Percentiles rank a stretch among this genome's conserved stretches.
These are phyloP conservation scores for Cercospora zeina DNA, from an alignment of 2,329 filamentous ascomycete genomes.

Conservation along the genomic window DNA sequence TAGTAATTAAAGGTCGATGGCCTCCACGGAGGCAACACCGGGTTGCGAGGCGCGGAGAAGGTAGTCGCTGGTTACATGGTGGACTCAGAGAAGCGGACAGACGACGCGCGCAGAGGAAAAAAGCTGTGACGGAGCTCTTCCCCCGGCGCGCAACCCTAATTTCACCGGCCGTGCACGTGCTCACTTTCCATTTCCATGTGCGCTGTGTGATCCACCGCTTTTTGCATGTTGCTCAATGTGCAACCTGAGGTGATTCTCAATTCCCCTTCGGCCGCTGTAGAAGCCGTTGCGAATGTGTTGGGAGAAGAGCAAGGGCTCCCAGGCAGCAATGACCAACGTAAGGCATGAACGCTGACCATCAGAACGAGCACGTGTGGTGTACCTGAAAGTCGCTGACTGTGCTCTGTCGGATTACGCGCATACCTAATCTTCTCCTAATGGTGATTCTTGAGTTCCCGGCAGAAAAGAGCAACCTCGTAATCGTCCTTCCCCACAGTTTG, in stretches of 20 bases:
- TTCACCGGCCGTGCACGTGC: conserved; percentile 10
- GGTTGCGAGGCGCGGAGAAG: conserved; percentile 10
- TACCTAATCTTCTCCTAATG: neutral
- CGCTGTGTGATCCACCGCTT: neutral
- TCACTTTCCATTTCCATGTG: conserved; percentile 1
- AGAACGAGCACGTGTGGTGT: neutral
- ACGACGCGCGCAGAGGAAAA: conserved; percentile 8
- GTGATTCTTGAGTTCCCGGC: neutral
- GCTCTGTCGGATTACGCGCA: neutral
- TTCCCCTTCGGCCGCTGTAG: no score
- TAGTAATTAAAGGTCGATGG: conserved; percentile 23
- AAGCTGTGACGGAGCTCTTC: conserved; percentile 2
- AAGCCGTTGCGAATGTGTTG: neutral
- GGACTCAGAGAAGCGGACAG: conserved; percentile 5
- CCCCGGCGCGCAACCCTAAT: neutral
- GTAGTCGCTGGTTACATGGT: conserved; percentile 21
- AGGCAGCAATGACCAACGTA: neutral
- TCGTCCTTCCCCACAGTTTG: conserved; percentile 17
- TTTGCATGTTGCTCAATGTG: no score
- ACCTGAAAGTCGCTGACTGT: neutral
- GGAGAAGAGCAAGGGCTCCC: conserved; percentile 1
- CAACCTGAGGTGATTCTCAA: neutral
- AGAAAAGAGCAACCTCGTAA: conserved; percentile 22
- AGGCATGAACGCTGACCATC: conserved; percentile 7
- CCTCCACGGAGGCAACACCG: conserved; percentile 32